Evolutionary conservation across 345 rosid species (phyloP), one percentile per base, ranked within the genome.

Genomic region (Syzygium oleosum): DNA sequence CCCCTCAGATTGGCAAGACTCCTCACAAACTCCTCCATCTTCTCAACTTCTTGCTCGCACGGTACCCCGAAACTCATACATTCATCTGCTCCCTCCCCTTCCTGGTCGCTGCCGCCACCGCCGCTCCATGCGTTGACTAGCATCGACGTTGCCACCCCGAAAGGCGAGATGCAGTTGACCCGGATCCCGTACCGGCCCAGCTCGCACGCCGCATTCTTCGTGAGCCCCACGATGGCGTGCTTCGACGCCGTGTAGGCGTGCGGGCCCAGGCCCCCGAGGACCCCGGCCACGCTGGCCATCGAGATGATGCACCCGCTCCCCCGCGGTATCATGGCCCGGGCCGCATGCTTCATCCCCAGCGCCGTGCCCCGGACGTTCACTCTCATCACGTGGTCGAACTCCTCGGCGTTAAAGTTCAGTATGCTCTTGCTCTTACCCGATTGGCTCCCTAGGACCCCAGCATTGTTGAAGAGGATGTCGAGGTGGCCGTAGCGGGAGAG

Each of bases 131-230:
- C 90, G 16, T 63, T 86, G 55, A 80, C 84, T 11, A 86, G 84
- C 90, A 88, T 86, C 15, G 90, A 84, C 8, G 90, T 88, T 13
- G 88, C 90, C 68, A 88, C 90, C 86, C 88, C 88, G 61, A 86
- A 88, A 16, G 90, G 90, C 0, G 88, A 88, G 29, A 88, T 88
- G 88, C 90, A 88, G 83, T 88, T 88, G 86, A 88, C 88, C 86
- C 90, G 41, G 59, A 88, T 86, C 52, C 90, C 90, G 16, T 86
- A 46, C 23, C 13, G 63, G n/a, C 90, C 90, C 22, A 86, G 86
- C 86, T 88, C 90, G 54, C 80, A 84, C 51, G 88, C 88, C 9
- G 86, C 65, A 78, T 86, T 88, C 88, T 86, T 88, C 12, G 84
- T 86, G n/a, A 88, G 86, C 73, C 90, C 90, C 22, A 88, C 90